These are phyloP conservation scores for Chlamydomonas applanata DNA, from an alignment of 139 green algal species.

Conservation along the genomic window DNA sequence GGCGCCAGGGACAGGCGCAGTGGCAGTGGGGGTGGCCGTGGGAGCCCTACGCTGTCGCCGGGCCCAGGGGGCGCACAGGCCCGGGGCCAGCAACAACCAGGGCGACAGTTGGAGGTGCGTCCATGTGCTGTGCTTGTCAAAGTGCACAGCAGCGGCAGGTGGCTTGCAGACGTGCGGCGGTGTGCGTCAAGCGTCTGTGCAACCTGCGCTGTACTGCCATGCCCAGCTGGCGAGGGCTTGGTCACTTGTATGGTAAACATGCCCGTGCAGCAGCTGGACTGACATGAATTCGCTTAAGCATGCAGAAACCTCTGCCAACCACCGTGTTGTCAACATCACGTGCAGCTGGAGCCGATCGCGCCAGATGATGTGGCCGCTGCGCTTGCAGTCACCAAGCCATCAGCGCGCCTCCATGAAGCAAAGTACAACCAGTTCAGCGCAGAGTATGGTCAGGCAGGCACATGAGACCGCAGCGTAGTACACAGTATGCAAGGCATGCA, in stretches of 20 bases:
- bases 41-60: too few relatives aligned
- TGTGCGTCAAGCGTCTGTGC: background rate
- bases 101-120: background rate
- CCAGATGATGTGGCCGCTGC: slow-evolving; percentile 51
- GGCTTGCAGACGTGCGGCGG: background rate
- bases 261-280: background rate
- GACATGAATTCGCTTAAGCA: background rate
- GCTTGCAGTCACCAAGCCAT: slow-evolving; percentile 51
- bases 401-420: slow-evolving; percentile 31
- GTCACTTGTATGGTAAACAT: background rate
- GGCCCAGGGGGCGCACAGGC: background rate
- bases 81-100: background rate
- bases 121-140: too few relatives aligned
- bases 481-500: too few relatives aligned
- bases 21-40: too few relatives aligned
- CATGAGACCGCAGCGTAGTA: too few relatives aligned
- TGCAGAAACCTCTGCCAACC: background rate
- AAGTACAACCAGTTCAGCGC: slow-evolving; percentile 46
- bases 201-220: background rate
- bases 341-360: slow-evolving; percentile 48
- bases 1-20: background rate
- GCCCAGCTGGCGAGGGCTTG: background rate
- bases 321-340: background rate
- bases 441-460: slow-evolving; percentile 41
- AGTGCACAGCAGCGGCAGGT: background rate